These are phyloP conservation scores for Edaphochlamys debaryana DNA, from an alignment of 139 green algal species.

Conservation along the genomic window DNA sequence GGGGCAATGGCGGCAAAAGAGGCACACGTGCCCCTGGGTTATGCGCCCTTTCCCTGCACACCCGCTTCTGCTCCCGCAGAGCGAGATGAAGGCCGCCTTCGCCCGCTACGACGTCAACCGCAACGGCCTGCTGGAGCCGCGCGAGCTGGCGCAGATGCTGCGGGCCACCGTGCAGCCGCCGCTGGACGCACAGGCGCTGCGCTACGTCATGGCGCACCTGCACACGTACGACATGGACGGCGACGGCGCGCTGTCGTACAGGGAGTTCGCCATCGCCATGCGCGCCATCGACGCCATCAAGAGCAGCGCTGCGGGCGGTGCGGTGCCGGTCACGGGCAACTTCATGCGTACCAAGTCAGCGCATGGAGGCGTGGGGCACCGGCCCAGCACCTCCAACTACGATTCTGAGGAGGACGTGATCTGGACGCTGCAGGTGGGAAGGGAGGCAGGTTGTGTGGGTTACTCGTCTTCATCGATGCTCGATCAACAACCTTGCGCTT, in stretches of 20 bases:
- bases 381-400: background rate
- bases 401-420: background rate
- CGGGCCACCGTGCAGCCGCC: background rate
- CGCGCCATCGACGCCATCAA: background rate
- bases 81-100: slow-evolving; percentile 5
- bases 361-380: background rate
- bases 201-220: slow-evolving; percentile 29
- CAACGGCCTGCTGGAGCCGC: slow-evolving; percentile 46
- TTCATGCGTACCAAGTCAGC: background rate
- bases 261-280: slow-evolving; percentile 30
- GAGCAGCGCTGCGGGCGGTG: background rate
- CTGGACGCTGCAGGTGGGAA: slow-evolving; percentile 27
- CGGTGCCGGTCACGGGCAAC: background rate
- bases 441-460: no score
- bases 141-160: slow-evolving; percentile 43
- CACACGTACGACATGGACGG: slow-evolving; percentile 38
- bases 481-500: no score
- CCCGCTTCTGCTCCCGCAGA: no score
- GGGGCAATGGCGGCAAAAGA: no score
- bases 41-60: background rate
- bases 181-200: slow-evolving; percentile 34
- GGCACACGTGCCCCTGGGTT: no score
- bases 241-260: slow-evolving; percentile 16
- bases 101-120: slow-evolving; percentile 27
- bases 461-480: no score